Conservation (phyloP, 2,329 filamentous ascomycete species). For the Phialocephala sp. region DNA sequence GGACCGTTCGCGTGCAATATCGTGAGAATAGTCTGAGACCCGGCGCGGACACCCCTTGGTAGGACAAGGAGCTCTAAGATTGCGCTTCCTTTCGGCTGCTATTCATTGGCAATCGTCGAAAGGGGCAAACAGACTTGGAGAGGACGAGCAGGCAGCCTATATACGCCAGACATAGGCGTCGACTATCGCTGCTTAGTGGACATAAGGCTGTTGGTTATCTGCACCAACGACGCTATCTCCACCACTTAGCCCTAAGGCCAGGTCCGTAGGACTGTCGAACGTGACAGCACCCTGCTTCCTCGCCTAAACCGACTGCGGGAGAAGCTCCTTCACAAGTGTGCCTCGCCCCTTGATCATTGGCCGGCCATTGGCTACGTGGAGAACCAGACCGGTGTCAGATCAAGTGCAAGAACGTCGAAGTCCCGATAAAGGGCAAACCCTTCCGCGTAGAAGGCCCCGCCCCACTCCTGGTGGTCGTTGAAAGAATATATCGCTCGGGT, state of each 20-base stretch:
- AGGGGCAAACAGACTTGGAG: constrained; percentile 27
- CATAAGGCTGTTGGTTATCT: constrained; percentile 36
- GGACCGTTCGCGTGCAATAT: constrained; percentile 8
- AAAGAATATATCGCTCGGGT: constrained; percentile 25
- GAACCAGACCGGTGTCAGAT: constrained; percentile 25
- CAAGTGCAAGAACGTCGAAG: constrained; percentile 17
- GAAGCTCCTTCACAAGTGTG: constrained; percentile 18
- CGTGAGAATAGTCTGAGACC: constrained; percentile 10
- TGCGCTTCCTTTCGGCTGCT: constrained; percentile 16
- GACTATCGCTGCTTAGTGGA: constrained; percentile 34
- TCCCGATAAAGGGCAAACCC: constrained; percentile 24
- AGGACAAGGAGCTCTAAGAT: constrained; percentile 17
- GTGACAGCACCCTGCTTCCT: constrained; percentile 29
- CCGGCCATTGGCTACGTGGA: constrained; percentile 29
- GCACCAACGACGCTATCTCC: constrained; percentile 36
- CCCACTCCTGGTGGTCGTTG: constrained; percentile 30
- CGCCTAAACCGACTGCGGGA: constrained; percentile 29
- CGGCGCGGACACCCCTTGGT: constrained; percentile 7
- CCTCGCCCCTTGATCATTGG: constrained; percentile 17
- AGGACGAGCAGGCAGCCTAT: constrained; percentile 29
- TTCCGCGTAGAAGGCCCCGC: constrained; percentile 15
- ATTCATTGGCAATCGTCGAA: constrained; percentile 26
- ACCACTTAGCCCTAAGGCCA: constrained; percentile 31
- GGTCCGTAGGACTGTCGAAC: constrained; percentile 20
- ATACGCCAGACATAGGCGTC: constrained; percentile 33